phyloP scores from a whole-genome alignment of 352 stramenopile species.

The Globisporangium ultimum region DNA sequence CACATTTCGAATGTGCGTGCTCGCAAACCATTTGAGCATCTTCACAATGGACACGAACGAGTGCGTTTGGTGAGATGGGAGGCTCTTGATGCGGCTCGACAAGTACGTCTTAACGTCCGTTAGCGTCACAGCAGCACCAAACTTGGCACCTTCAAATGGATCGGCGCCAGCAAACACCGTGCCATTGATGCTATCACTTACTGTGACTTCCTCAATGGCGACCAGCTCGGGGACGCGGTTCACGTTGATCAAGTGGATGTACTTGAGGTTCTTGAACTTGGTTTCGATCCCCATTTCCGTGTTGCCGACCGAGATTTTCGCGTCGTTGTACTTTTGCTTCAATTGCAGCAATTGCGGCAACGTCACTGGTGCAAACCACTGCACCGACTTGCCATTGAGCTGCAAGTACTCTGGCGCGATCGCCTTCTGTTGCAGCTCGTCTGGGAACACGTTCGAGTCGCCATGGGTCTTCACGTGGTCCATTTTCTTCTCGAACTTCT shows the following conservation, averaged over 20 bases:
- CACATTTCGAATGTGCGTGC: slow-evolving; percentile 96
- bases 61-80: slow-evolving; percentile 43
- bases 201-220: slow-evolving; percentile 31
- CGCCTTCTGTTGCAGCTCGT: slow-evolving; percentile 58
- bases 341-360: slow-evolving; percentile 87
- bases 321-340: slow-evolving; percentile 74
- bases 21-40: slow-evolving; percentile 97
- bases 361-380: slow-evolving; percentile 92
- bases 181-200: slow-evolving; percentile 50
- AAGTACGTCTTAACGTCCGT: slow-evolving; percentile 68
- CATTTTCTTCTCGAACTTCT: slow-evolving; percentile 25
- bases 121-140: slow-evolving; percentile 81
- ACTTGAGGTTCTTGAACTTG: slow-evolving; percentile 91
- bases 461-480: slow-evolving; percentile 19
- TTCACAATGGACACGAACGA: slow-evolving; percentile 57
- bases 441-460: slow-evolving; percentile 36
- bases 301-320: slow-evolving; percentile 95
- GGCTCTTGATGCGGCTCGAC: slow-evolving; percentile 25
- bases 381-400: slow-evolving; percentile 67
- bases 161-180: slow-evolving; percentile 30
- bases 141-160: slow-evolving; percentile 59
- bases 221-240: slow-evolving; percentile 66
- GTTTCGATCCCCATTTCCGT: slow-evolving; percentile 96
- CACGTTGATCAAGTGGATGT: slow-evolving; percentile 66
- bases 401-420: slow-evolving; percentile 51